Evolutionary conservation across 1,284 basidiomycete species (phyloP), one percentile per base, ranked within the genome.

Genomic region (Anthracocystis setariae): DNA sequence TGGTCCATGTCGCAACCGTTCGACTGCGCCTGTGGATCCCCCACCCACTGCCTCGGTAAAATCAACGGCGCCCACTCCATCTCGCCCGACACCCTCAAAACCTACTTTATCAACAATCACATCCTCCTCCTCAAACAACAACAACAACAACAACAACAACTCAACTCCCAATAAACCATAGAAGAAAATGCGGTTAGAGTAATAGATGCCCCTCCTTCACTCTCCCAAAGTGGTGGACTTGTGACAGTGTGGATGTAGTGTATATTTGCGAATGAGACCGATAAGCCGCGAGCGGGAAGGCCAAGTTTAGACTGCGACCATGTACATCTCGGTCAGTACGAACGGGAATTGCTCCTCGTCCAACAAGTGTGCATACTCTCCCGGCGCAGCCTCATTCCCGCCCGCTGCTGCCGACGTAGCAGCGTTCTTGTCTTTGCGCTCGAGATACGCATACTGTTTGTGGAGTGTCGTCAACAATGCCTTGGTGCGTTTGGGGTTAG

Each of bases 391-490:
- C 0, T 33, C 64, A 2, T 18, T 29, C 39, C 27, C 47, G 21
- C 46, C 57, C 17, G 44, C 49, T 45, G 23, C 24, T 10, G 66
- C 48, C 32, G 47, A 46, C 32, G 42, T 63, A 24, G 39, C 38
- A 3, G 52, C 47, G 5, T 46, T 52, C 3, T 12, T 29, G n/a
- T 47, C 52, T 39, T 76, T 66, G 20, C 75, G 88, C 18, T 87
- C 86, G 45, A 98, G 90, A 83, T 95, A 94, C 17, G 87, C 84
- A 83, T 93, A 93, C 76, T 95, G 91, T 5, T 85, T 84, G 63
- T 90, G 90, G 18, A 99, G 86, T 18, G 89, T 84, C 24, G 87
- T 85, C 70, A 98, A 87, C 3, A 90, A 88, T 83, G 92, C 93
- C 67, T 84, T 80, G 84, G 92, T 91, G 13, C 80, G 60, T 83